Evolutionary conservation across 352 stramenopile genomes (phyloP), one percentile per base, ranked within the genome.

Genomic region (Globisporangium alternatum): DNA sequence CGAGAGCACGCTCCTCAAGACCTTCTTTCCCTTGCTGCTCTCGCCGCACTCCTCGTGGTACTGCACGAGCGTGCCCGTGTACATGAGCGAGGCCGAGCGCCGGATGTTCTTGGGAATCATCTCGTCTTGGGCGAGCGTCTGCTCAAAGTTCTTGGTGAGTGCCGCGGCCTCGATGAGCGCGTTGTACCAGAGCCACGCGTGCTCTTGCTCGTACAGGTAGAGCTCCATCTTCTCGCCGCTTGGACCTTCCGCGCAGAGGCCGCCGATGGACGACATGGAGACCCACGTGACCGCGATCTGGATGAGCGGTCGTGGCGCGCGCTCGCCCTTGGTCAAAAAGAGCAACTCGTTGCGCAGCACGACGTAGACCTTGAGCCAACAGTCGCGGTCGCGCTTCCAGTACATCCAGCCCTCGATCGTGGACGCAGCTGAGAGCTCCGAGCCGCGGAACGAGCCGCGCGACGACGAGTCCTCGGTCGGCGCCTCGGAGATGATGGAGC

Each of bases 341-440:
- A 92, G 62, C 56, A 88, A 68, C 67, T 92, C 76, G 64, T 89
- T 81, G 44, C 75, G 75, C 60, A 90, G 69, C 49, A 88, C 79
- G 54, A 76, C 81, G 68, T 79, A 90, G 56, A 92, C 83, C 68
- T 92, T 92, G 61, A 86, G 80, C 83, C 83, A 92, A 72, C 76
- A 88, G 59, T 81, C 70, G 45, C 52, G 56, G 56, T 80, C 77
- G 57, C 75, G 81, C 48, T 81, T 81, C 83, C 83, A 92, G 74
- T 90, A 92, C 75, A 90, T 88, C 83, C 83, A 92, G 41, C 76
- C 81, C 51, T 86, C 69, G 41, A 87, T 62, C 28, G 69, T 65
- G 48, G 54, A 63, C 21, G 53, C 17, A 15, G 65, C 41, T 30
- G 51, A 37, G 33, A 71, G 65, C 49, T 63, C 62, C 21, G 54